Evolutionary conservation across 1,139 yeast genomes (phyloP), one percentile per base, ranked within the genome.

Genomic region (Pichia sp.): DNA sequence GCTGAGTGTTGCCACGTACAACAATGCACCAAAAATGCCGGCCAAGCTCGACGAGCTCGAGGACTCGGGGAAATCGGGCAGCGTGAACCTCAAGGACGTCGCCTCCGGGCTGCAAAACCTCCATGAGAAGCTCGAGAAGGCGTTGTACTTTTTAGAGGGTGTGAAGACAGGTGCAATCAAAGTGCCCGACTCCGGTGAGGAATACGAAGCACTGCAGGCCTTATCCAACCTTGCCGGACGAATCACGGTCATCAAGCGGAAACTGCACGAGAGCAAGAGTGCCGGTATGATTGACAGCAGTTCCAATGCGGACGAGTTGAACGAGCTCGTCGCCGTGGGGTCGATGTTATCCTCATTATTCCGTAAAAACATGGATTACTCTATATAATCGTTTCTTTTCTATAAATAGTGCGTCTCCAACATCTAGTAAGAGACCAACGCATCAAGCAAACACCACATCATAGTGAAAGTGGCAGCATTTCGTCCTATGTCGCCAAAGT

Each of bases 361-460:
- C n/a, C 46, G 50, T 26, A 50, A 54, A 47, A 56, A 54, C 30
- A 11, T 56, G 7, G 30, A 43, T 42, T 32, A 47, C 13, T 41
- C 49, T 44, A 49, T 32, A 31, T 49, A 41, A 41, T 23, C 32
- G 15, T 46, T 5, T 15, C 19, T 19, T 32, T 46, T 23, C 29
- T 19, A 36, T 15, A 15, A 7, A 47, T 36, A 6, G 8, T 36
- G n/a, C 16, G 41, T 30, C 10, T 42, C 29, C n/a, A 7, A 11
- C 50, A 8, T 6, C 31, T 41, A 42, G 10, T 45, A 52, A 11
- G 57, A 32, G n/a, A 56, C 50, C 11, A 89, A 71, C 0, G 93
- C 95, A 70, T 81, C 85, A 48, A 85, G 80, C 66, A 89, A 74
- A 61, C 96, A 87, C 96, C 96, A 89, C 76, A 87, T 82, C 85